Base-by-base conservation (phyloP, 139 green algal species). In the Mesotaenium endlicherianum region DNA sequence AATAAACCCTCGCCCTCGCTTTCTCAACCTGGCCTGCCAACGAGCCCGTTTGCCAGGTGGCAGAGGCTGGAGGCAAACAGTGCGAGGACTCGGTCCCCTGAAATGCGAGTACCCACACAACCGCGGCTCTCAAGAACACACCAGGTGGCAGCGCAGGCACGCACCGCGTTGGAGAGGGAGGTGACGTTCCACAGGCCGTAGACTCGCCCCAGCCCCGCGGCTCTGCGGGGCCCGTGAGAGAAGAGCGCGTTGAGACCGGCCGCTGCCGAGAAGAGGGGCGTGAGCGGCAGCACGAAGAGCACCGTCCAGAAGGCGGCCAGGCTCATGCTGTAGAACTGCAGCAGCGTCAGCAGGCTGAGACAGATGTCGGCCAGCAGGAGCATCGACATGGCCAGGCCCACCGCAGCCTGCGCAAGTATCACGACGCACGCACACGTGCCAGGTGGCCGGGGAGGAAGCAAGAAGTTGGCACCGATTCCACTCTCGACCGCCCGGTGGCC, bases 181-280 rank as follows among this genome's bases (percentile, higher is more conserved):
- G 80, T 86, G 31, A 47, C 69, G 70, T 86, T 86, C 80, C 80
- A 86, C 1, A 86, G 80, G 20, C 49, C 49, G 30, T 86, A 86
- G 8, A 84, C 34, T 3, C 80, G 44, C 11, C 70, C 40, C 70
- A 86, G n/a, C 31, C 70, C 71, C 2, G 80, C 80, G 14, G 70
- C 80, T 0, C 45, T 31, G 20, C 70, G 40, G 2, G 80, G 70
- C 74, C 39, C 80, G 1, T 84, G 80, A 3, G 47, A 38, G 77
- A 86, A 86, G 8, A 86, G 71, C 1, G 80, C 80, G 2, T 85
- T 85, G n/a, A 86, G 36, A 14, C 80, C 80, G 4, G 80, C 80
- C 17, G 80, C 80, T n/a, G 71, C 74, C 30, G 80, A 84, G 49
- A 86, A 83, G 41, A 86, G 71, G 17, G 80, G 70, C 40, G 71